Evolutionary conservation across 2,329 filamentous ascomycete species (phyloP).

Genomic region (Endoconidiophora polonica): DNA sequence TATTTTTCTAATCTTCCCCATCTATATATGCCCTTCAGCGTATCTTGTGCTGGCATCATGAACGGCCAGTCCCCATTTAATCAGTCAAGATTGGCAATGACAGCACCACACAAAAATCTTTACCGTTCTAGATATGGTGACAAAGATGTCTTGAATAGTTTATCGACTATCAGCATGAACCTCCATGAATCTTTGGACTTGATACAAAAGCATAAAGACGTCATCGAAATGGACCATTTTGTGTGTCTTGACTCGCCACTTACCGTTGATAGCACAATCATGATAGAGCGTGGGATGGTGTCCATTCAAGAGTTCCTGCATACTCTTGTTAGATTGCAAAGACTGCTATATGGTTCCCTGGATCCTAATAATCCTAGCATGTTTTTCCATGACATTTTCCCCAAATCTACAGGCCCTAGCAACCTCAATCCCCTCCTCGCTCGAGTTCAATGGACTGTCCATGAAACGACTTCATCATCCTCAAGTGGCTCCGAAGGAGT

Average conservation of each 20-base stretch:
- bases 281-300: constrained; percentile 16
- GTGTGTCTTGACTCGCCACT: constrained; percentile 14
- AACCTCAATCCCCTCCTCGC: background rate
- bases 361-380: background rate
- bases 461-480: background rate
- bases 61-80: background rate
- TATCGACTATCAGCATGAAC: constrained; percentile 4
- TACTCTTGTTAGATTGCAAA: constrained; percentile 17
- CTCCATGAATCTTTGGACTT: constrained; percentile 12
- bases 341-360: constrained; percentile 5
- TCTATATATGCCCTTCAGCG: no score
- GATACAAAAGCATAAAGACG: constrained; percentile 6
- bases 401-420: no score
- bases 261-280: constrained; percentile 5
- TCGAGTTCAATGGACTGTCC: constrained; percentile 1
- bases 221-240: constrained; percentile 7
- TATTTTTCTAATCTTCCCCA: no score
- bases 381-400: no score
- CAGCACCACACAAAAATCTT: no score
- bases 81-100: no score
- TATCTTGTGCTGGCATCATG: background rate
- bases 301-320: constrained; percentile 17
- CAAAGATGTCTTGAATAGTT: background rate
- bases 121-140: background rate
- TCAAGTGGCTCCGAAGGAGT: background rate